Conservation (phyloP, 192 early-diverging fungal genomes). For the Blastocladiella britannica region DNA sequence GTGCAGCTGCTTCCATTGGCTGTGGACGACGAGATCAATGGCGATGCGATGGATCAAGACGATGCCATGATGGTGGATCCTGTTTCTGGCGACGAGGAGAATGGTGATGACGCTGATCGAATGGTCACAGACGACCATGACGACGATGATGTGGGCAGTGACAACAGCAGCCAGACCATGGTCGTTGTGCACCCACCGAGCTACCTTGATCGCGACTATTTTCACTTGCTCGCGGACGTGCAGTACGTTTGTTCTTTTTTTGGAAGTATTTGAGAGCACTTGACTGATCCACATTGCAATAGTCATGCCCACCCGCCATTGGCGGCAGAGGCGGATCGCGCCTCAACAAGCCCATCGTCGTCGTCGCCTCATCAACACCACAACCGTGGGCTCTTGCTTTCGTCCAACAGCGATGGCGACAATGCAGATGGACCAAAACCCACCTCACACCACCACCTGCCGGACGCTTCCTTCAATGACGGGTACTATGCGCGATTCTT, state of each 20-base stretch:
- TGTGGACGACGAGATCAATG: slow-evolving; percentile 15
- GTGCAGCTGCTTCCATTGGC: no score
- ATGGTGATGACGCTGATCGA: neutral
- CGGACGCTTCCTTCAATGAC: slow-evolving; percentile 61
- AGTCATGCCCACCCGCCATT: neutral
- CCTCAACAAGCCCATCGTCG: neutral
- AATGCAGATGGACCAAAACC: neutral
- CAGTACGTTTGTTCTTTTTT: slow-evolving; percentile 1
- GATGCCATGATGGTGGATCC: neutral
- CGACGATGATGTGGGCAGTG: neutral
- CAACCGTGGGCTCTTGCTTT: neutral
- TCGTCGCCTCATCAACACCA: neutral
- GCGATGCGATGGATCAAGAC: slow-evolving; percentile 5
- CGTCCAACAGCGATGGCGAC: neutral
- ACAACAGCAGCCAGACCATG: slow-evolving; percentile 3
- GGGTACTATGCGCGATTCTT: slow-evolving; percentile 93
- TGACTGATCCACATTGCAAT: neutral
- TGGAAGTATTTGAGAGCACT: slow-evolving; percentile 5
- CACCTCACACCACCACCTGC: slow-evolving; percentile 19
- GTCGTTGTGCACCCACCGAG: slow-evolving; percentile 4
- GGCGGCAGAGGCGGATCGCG: neutral
- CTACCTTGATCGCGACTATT: slow-evolving; percentile 34
- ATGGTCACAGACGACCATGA: neutral
- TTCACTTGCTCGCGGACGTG: slow-evolving; percentile 25
- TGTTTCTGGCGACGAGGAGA: no score